phyloP scores from a whole-genome alignment of 2,329 filamentous ascomycete species.

The Sporothrix protearum region DNA sequence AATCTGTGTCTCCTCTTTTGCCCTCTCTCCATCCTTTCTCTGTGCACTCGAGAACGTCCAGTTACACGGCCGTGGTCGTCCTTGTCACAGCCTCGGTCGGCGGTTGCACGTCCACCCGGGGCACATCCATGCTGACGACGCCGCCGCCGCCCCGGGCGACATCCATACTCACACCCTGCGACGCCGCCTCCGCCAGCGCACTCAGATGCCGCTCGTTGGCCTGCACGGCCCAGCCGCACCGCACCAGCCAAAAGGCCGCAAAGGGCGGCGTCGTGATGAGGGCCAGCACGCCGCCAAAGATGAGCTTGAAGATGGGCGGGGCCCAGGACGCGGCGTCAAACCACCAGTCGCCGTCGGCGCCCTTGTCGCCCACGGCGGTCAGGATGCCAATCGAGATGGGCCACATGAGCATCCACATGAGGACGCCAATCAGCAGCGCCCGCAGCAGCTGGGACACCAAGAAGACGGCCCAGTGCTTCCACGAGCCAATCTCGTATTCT shows the following conservation, averaged over 20 bases:
- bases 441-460: slow-evolving; percentile 38
- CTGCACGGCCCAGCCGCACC: slow-evolving; percentile 44
- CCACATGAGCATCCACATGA: slow-evolving; percentile 45
- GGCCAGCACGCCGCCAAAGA: slow-evolving; percentile 46
- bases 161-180: neutral
- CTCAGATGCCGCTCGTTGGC: slow-evolving; percentile 28
- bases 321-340: slow-evolving; percentile 42
- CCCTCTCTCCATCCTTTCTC: too few relatives aligned
- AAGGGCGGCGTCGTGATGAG: slow-evolving; percentile 48
- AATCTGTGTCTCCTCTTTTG: neutral
- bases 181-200: neutral
- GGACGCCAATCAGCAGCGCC: slow-evolving; percentile 38
- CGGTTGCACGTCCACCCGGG: neutral
- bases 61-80: neutral
- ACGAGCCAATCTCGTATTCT: slow-evolving; percentile 32
- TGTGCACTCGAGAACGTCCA: too few relatives aligned
- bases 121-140: neutral
- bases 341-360: slow-evolving; percentile 42
- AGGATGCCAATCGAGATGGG: slow-evolving; percentile 44
- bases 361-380: slow-evolving; percentile 37
- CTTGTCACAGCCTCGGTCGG: neutral
- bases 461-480: slow-evolving; percentile 37
- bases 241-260: slow-evolving; percentile 49
- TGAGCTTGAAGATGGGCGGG: slow-evolving; percentile 49
- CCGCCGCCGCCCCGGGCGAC: neutral